Evolutionary conservation across 2,329 filamentous ascomycete genomes (phyloP), one percentile per base, ranked within the genome.

Genomic region (Hirsutella thompsonii): DNA sequence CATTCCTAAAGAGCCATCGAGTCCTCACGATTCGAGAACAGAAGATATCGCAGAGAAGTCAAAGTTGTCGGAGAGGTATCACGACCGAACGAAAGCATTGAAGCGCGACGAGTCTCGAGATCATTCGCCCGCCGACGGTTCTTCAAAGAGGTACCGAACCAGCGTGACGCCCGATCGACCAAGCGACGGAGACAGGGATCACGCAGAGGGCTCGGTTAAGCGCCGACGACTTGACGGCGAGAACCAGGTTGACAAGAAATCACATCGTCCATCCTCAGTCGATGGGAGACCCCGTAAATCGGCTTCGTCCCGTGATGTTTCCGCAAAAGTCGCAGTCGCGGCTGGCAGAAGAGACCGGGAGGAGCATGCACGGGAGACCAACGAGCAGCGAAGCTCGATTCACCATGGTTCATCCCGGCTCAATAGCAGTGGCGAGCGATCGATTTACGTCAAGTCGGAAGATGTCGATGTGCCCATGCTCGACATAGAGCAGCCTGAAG

Each of bases 61-160:
- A 18, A 66, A 67, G 42, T 46, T 58, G 33, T 64, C 66, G 1
- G 74, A 79, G 45, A 76, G 70, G 44, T 71, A 75, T 42, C 71
- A 75, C 42, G 74, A 79, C 46, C 66, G 74, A 40, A 72, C 75
- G 19, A 76, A 79, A 50, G 70, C 74, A 16, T 55, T 79, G 11
- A 80, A 76, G 52, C 66, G 74, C 43, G 75, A 81, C 45, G 74
- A 77, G 46, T 76, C 74, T 3, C 69, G 68, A 40, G 76, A 81
- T 44, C 63, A 68, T 23, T 55, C 70, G 11, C 62, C 68, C 8
- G 65, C 67, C 13, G 76, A 79, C 20, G 62, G 59, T 40, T 60
- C 71, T 6, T 55, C 63, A n/a, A 81, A 81, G 55, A 65, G 77
- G 34, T 72, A 73, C 49, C 67, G 77, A 21, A 64, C 66, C 23